These are phyloP conservation scores for Tulasnella sp. DNA, from an alignment of 768 basidiomycete genomes.

Conservation along the genomic window DNA sequence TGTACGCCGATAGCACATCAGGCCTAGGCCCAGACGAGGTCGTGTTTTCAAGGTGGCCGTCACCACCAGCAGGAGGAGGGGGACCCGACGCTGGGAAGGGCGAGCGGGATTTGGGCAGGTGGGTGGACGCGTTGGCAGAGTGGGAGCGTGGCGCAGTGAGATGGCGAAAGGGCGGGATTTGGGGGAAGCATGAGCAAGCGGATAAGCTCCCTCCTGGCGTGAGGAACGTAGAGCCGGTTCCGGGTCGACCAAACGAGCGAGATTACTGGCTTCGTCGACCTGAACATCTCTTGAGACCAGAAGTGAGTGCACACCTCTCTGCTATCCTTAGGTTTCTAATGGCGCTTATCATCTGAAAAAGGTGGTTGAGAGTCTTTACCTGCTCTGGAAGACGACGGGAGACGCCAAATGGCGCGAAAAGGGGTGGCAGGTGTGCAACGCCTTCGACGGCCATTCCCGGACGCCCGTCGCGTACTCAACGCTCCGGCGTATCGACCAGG, in stretches of 20 bases:
- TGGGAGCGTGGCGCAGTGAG: constrained; percentile 31
- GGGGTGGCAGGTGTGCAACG: constrained; percentile 61
- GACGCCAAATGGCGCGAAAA: constrained; percentile 57
- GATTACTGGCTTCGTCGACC: constrained; percentile 45
- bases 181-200: constrained; percentile 9
- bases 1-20: constrained; percentile 59
- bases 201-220: constrained; percentile 5
- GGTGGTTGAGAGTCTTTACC: constrained; percentile 63
- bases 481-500: constrained; percentile 38
- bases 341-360: constrained; percentile 24
- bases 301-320: constrained; percentile 36
- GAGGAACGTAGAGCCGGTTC: constrained; percentile 1
- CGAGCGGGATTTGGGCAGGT: constrained; percentile 31
- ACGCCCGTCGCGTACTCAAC: constrained; percentile 52
- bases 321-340: not conserved
- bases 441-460: constrained; percentile 49
- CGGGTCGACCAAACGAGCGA: constrained; percentile 19
- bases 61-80: not conserved
- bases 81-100: constrained; percentile 29
- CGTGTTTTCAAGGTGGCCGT: constrained; percentile 26
- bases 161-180: constrained; percentile 13
- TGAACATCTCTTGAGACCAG: constrained; percentile 55
- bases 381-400: constrained; percentile 61
- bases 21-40: constrained; percentile 61
- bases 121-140: constrained; percentile 27